These are phyloP conservation scores for Ilex paraguariensis DNA, from an alignment of 305 asterid genomes.

Conservation along the genomic window DNA sequence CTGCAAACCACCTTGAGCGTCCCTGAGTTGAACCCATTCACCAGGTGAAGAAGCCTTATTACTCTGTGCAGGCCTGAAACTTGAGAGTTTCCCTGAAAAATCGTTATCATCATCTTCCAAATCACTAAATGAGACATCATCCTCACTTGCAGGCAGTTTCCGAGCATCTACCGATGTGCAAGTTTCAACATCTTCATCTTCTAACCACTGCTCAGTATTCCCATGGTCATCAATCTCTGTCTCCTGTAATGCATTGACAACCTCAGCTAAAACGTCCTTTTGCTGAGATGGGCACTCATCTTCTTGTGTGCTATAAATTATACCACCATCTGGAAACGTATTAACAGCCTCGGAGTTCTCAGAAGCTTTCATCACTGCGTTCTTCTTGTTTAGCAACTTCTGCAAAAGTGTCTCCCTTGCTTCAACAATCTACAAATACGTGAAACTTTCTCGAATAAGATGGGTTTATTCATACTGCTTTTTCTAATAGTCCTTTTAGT, in stretches of 20 bases:
- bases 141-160: slow-evolving; percentile 25
- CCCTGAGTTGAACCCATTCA: slow-evolving; percentile 49
- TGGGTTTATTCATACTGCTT: too few species aligned
- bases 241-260: slow-evolving; percentile 9
- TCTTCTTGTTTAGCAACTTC: slow-evolving; percentile 39
- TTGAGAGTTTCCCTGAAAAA: slow-evolving; percentile 20
- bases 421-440: slow-evolving; percentile 42
- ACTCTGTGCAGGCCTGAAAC: slow-evolving; percentile 19
- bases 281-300: slow-evolving; percentile 17
- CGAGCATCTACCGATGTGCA: slow-evolving; percentile 3
- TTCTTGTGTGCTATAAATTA: slow-evolving; percentile 12
- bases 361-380: slow-evolving; percentile 24
- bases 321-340: slow-evolving; percentile 9
- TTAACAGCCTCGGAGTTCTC: slow-evolving; percentile 27
- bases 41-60: slow-evolving; percentile 27
- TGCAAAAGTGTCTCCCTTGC: slow-evolving; percentile 58
- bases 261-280: slow-evolving; percentile 8
- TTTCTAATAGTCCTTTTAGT: too few species aligned
- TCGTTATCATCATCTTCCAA: slow-evolving; percentile 51
- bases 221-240: slow-evolving; percentile 18
- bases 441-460: slow-evolving; percentile 6
- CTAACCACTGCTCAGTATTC: slow-evolving; percentile 22
- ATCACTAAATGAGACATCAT: slow-evolving; percentile 61
- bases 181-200: slow-evolving; percentile 7
- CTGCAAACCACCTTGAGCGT: slow-evolving; percentile 23